Conservation (phyloP, 1,284 basidiomycete genomes). For the Porodaedalea pini region DNA sequence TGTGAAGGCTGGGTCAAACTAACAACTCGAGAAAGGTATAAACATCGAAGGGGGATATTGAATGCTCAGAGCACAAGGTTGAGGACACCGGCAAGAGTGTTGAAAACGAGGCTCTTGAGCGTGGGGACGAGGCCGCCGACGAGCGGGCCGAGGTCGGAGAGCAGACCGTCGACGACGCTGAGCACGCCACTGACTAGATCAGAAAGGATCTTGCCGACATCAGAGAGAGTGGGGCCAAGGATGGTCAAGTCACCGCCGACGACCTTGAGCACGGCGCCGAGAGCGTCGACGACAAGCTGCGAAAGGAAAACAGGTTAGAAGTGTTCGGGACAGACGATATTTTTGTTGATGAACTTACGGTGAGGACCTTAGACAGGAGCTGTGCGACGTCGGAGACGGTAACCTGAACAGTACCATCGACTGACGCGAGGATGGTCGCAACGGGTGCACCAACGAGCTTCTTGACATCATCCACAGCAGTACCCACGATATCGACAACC, state of each 20-base stretch:
- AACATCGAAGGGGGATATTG: not conserved
- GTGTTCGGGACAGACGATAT: slow-evolving; percentile 8
- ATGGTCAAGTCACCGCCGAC: slow-evolving; percentile 28
- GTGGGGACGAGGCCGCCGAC: slow-evolving; percentile 22
- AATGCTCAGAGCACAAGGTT: slow-evolving; percentile 12
- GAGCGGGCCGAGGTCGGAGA: slow-evolving; percentile 23
- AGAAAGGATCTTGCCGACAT: slow-evolving; percentile 32
- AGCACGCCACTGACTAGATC: slow-evolving; percentile 31
- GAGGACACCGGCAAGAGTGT: slow-evolving; percentile 15
- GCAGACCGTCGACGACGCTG: slow-evolving; percentile 20
- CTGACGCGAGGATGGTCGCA: slow-evolving; percentile 32
- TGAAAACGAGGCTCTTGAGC: slow-evolving; percentile 9
- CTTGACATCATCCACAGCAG: slow-evolving; percentile 32
- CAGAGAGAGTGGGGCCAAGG: slow-evolving; percentile 28
- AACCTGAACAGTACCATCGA: slow-evolving; percentile 29
- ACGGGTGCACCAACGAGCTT: slow-evolving; percentile 33
- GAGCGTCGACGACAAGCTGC: slow-evolving; percentile 35
- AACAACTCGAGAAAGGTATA: not conserved
- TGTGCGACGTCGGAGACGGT: slow-evolving; percentile 31
- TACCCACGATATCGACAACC: slow-evolving; percentile 32
- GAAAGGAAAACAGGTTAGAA: not conserved
- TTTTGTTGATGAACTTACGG: slow-evolving; percentile 19
- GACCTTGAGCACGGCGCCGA: slow-evolving; percentile 35
- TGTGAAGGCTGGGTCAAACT: not conserved
- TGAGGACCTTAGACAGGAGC: slow-evolving; percentile 30